Percentiles rank a stretch among this genome's conserved stretches.
Evolutionary conservation across 176 grass and related monocot genomes (phyloP).

Genomic region (Otatea glauca): DNA sequence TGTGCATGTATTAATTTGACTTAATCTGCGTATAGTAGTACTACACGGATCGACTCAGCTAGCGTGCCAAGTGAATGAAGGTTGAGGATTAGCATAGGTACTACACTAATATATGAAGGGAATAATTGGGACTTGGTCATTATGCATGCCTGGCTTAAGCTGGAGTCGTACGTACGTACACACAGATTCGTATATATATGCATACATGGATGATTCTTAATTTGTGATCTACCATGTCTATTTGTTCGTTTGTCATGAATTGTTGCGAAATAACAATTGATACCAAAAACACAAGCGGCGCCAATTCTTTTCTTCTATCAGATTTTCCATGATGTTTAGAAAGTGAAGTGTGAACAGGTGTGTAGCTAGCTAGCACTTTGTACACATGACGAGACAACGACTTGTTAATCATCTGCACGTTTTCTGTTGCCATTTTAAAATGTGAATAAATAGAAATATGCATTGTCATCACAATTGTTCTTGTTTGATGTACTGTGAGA

Average conservation of each 20-base stretch:
- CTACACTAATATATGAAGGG: neutral
- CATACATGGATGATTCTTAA: neutral
- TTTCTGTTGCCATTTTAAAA: neutral
- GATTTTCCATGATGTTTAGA: conserved; percentile 28
- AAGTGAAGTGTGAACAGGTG: conserved; percentile 46
- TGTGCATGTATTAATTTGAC: neutral
- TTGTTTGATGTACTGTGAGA: neutral
- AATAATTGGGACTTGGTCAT: neutral
- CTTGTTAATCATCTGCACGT: conserved; percentile 14
- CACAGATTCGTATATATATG: no score
- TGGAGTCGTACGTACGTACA: neutral
- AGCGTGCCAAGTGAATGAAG: neutral
- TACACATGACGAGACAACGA: conserved; percentile 15
- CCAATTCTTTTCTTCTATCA: neutral
- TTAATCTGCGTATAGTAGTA: neutral
- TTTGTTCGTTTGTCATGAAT: neutral
- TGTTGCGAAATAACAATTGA: neutral
- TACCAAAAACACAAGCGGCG: neutral
- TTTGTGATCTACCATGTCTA: neutral
- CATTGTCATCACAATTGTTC: neutral
- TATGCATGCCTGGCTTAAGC: neutral
- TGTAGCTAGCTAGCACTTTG: neutral
- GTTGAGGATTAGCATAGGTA: neutral
- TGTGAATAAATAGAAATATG: neutral
- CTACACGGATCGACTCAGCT: neutral